Percentiles rank a stretch among this genome's conserved stretches.
Conservation (phyloP, 2,329 filamentous ascomycete genomes). For the Tolypocladium pustulatum region DNA sequence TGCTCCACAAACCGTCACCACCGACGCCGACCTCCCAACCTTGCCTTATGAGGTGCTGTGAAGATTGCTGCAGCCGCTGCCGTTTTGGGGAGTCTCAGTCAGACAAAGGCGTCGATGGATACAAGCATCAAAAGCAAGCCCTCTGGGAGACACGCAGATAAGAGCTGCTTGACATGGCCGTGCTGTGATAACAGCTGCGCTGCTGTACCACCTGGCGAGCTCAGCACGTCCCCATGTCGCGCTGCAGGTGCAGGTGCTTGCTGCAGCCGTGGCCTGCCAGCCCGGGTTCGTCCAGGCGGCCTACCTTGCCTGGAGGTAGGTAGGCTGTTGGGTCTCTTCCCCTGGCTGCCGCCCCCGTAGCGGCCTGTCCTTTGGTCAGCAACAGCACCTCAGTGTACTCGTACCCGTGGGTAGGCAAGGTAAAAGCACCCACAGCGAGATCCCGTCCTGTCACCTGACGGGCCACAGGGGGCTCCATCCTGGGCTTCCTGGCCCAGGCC, state of each 20-base stretch:
- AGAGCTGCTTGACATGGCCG: not conserved
- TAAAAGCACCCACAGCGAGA: constrained; percentile 1
- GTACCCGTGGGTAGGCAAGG: too few species aligned
- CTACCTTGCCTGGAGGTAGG: too few species aligned
- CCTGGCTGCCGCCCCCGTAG: constrained; percentile 3
- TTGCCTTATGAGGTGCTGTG: not conserved
- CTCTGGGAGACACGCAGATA: not conserved
- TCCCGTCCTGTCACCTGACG: constrained; percentile 6
- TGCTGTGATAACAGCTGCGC: not conserved
- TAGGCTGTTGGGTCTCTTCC: not conserved
- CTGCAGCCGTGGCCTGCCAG: not conserved
- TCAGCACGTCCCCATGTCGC: not conserved
- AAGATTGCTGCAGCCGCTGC: not conserved
- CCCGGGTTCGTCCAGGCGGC: not conserved
- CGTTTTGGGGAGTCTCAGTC: not conserved
- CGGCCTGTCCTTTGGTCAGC: constrained; percentile 6
- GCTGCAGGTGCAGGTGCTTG: not conserved
- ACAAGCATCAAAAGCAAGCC: not conserved
- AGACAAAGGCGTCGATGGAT: not conserved
- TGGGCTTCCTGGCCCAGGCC: constrained; percentile 4
- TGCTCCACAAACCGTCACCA: not conserved
- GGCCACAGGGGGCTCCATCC: not conserved
- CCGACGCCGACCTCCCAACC: not conserved
- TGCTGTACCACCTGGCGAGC: not conserved
- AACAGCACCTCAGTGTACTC: not conserved